Conservation (phyloP, 345 rosid genomes). For the Odontarrhena argentea region DNA sequence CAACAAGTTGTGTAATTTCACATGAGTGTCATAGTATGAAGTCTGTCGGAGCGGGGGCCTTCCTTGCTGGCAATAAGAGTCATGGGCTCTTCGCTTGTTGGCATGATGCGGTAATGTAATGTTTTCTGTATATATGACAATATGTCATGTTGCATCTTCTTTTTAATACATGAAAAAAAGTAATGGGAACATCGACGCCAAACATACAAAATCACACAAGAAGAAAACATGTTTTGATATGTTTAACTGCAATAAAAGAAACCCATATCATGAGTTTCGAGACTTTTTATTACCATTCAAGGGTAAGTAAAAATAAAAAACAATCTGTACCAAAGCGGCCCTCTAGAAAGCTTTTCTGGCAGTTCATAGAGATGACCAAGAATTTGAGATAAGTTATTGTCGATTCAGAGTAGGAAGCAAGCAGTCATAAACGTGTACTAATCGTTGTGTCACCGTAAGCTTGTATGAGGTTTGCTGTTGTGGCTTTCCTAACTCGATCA, state of each 20-base stretch:
- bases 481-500: constrained; percentile 74
- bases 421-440: constrained; percentile 75
- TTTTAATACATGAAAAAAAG: too few species aligned
- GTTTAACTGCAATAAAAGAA: constrained; percentile 2
- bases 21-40: too few species aligned
- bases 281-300: constrained; percentile 22
- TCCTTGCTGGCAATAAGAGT: too few species aligned
- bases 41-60: too few species aligned
- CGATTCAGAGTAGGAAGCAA: constrained; percentile 66
- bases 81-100: too few species aligned
- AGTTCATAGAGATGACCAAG: background rate
- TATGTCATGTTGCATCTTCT: too few species aligned
- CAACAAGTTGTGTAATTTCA: too few species aligned
- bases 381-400: constrained; percentile 34
- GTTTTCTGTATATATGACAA: too few species aligned
- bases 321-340: background rate
- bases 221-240: background rate
- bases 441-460: constrained; percentile 60
- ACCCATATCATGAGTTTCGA: background rate
- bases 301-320: background rate
- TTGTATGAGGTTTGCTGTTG: constrained; percentile 60
- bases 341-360: background rate
- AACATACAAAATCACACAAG: too few species aligned
- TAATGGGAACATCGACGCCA: too few species aligned
- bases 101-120: too few species aligned